Evolutionary conservation across 768 basidiomycete genomes (phyloP), one percentile per base, ranked within the genome.

Genomic region (Auriscalpium microsporum): DNA sequence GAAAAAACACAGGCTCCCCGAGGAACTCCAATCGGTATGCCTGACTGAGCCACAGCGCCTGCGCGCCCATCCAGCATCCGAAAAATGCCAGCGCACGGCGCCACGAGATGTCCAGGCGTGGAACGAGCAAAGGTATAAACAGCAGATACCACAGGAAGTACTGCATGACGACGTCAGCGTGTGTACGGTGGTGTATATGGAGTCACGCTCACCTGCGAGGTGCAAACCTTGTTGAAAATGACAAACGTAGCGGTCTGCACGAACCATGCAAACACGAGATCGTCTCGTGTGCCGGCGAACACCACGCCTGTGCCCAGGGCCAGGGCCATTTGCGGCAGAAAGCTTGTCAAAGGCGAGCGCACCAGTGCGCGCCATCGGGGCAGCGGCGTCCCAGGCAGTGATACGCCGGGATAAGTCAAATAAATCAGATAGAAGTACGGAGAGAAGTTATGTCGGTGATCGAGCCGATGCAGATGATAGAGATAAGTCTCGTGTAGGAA

Each of bases 211-310:
- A 90, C 92, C 77, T 95, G 93, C 0, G 94, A 96, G 0, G 96
- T 99, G 78, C 94, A 96, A 50, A 99, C 96, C 69, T 95, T 94
- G 69, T 98, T 99, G 74, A 98, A 95, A 8, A 92, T 71, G n/a
- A 97, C 94, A 64, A 99, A 98, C 0, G 80, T 72, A 38, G 79
- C 78, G 2, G 96, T 98, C 70, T 97, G 94, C 11, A 94, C 77
- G 65, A 96, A 93, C 90, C 90, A 95, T 3, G 87, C 77, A 60
- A 94, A 87, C 8, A 82, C 76, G 3, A 97, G 73, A 62, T 92
- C 81, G 14, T 73, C 68, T 46, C 70, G 74, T 44, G 71, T 73
- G 53, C 73, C 68, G 3, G 84, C 86, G 48, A 94, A 83, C 1
- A 84, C 64, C n/a, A 94, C 67, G 2, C 95, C 94, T 2, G 84